Evolutionary conservation across 2,329 filamentous ascomycete species (phyloP).

Genomic region (Zymoseptoria crescenta): DNA sequence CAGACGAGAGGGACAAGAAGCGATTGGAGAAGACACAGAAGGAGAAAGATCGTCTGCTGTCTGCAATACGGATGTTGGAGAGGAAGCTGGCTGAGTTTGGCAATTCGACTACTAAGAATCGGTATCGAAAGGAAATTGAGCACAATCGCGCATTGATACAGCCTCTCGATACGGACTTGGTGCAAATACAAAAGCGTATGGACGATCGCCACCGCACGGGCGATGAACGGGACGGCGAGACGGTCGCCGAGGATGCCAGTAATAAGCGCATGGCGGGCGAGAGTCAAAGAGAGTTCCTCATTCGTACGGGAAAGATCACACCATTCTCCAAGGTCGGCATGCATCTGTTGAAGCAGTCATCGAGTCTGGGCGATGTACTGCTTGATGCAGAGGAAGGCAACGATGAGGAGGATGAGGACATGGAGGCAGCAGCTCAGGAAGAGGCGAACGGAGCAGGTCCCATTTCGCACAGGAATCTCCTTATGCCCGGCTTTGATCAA

Average conservation of each 20-base stretch:
- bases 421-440: conserved; percentile 22
- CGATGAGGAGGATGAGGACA: conserved; percentile 35
- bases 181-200: conserved; percentile 74
- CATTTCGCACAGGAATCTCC: conserved; percentile 41
- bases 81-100: conserved; percentile 49
- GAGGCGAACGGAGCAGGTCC: conserved; percentile 21
- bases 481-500: conserved; percentile 40
- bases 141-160: conserved; percentile 58
- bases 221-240: conserved; percentile 34
- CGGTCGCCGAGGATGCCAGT: conserved; percentile 39
- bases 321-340: conserved; percentile 77
- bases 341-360: conserved; percentile 54
- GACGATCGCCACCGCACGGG: conserved; percentile 60
- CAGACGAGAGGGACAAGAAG: conserved; percentile 56
- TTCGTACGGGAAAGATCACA: conserved; percentile 94
- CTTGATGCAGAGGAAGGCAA: conserved; percentile 72
- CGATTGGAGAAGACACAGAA: conserved; percentile 50
- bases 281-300: conserved; percentile 78
- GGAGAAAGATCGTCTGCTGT: conserved; percentile 52
- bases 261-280: conserved; percentile 66
- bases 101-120: conserved; percentile 49
- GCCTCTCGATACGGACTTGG: conserved; percentile 62
- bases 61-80: conserved; percentile 54
- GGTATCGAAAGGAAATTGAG: conserved; percentile 57
- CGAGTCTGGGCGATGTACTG: conserved; percentile 67